Conservation (phyloP, 805 yeast species). For the Ogataea neopini region DNA sequence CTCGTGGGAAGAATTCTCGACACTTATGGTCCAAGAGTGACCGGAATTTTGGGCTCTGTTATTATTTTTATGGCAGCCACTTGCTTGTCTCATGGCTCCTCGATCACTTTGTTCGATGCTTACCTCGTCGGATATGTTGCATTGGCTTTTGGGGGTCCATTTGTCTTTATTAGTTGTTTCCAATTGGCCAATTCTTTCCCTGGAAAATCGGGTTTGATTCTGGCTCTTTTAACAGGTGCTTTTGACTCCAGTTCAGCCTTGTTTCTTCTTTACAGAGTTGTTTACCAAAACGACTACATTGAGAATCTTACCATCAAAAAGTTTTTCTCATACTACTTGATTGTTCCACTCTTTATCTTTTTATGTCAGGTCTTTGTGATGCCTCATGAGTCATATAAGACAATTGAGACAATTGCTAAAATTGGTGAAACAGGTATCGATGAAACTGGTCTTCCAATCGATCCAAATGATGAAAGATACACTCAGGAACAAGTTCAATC, state of each 20-base stretch:
- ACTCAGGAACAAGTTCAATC: conserved; percentile 19
- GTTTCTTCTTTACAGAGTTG: conserved; percentile 69
- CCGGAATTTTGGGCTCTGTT: conserved; percentile 73
- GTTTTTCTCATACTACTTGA: conserved; percentile 67
- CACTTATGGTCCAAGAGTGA: conserved; percentile 72
- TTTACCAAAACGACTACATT: conserved; percentile 49
- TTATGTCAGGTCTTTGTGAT: conserved; percentile 73
- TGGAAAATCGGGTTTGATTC: conserved; percentile 71
- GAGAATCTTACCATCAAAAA: conserved; percentile 44
- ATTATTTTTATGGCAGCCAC: conserved; percentile 58
- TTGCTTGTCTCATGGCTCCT: conserved; percentile 27
- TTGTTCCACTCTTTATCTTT: conserved; percentile 78
- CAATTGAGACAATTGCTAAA: conserved; percentile 66
- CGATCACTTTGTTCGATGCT: conserved; percentile 48
- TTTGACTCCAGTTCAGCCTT: conserved; percentile 92
- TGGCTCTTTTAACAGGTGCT: conserved; percentile 89
- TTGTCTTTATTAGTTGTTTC: conserved; percentile 86
- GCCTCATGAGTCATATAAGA: conserved; percentile 78
- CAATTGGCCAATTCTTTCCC: conserved; percentile 90
- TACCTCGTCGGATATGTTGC: conserved; percentile 72
- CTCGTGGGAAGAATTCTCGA: conserved; percentile 83
- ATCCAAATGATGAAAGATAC: conserved; percentile 44
- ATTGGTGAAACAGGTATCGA: conserved; percentile 73
- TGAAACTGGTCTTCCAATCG: conserved; percentile 62
- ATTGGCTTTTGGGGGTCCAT: conserved; percentile 91